Percentiles rank a stretch among this genome's conserved stretches.
phyloP scores from a whole-genome alignment of 371 early-diverging fungal species.

The Mortierella sp. region DNA sequence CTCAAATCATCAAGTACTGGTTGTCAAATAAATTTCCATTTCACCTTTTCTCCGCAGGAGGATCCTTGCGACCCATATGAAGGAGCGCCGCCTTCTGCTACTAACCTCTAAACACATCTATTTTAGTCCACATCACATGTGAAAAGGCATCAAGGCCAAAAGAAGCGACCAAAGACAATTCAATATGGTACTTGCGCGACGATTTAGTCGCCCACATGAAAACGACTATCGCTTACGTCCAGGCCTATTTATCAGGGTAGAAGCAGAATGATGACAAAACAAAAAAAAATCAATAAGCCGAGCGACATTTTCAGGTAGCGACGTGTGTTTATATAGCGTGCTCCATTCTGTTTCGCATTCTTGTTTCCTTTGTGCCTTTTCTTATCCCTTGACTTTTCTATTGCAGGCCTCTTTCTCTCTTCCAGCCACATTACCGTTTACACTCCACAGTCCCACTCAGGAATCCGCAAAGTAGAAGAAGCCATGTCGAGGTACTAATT shows the following conservation, averaged over 20 bases:
- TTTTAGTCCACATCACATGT: too few relatives aligned
- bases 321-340: too few relatives aligned
- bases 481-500: not conserved
- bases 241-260: not conserved
- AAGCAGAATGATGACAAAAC: not conserved
- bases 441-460: not conserved
- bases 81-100: too few relatives aligned
- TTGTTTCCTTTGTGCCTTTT: not conserved
- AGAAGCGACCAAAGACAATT: too few relatives aligned
- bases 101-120: too few relatives aligned
- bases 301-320: too few relatives aligned
- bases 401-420: not conserved
- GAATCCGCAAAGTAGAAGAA: not conserved
- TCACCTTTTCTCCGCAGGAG: too few relatives aligned
- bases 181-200: not conserved
- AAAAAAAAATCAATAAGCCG: not conserved
- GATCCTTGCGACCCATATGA: too few relatives aligned
- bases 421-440: not conserved
- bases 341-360: too few relatives aligned
- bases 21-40: too few relatives aligned
- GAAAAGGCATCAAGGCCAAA: too few relatives aligned
- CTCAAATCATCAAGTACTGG: too few relatives aligned
- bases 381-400: not conserved
- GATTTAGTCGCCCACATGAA: not conserved
- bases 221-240: not conserved